These are phyloP conservation scores for Suillus decipiens DNA, from an alignment of 768 basidiomycete genomes.

Conservation along the genomic window DNA sequence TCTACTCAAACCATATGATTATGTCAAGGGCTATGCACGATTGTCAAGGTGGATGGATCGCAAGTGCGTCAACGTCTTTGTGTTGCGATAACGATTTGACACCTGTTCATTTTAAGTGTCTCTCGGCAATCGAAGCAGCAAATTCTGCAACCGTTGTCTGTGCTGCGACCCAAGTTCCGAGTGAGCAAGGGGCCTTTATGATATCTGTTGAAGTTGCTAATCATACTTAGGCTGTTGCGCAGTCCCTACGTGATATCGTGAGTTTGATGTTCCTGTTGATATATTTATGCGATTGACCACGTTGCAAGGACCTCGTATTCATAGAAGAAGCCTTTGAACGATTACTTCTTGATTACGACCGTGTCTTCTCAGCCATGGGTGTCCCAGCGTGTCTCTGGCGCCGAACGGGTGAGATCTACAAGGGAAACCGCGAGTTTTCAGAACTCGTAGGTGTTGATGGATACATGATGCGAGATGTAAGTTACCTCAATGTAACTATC, in stretches of 20 bases:
- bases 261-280: slow-evolving; percentile 20
- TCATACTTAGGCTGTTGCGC: slow-evolving; percentile 64
- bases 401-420: slow-evolving; percentile 97
- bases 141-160: slow-evolving; percentile 86
- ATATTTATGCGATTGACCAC: not conserved
- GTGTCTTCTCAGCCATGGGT: slow-evolving; percentile 93
- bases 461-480: slow-evolving; percentile 82
- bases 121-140: slow-evolving; percentile 90
- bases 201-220: slow-evolving; percentile 7
- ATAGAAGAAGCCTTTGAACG: slow-evolving; percentile 98
- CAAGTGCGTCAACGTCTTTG: slow-evolving; percentile 53
- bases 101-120: slow-evolving; percentile 50
- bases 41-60: slow-evolving; percentile 94
- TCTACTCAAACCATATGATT: slow-evolving; percentile 92
- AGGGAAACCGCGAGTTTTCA: slow-evolving; percentile 95
- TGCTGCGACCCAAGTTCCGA: slow-evolving; percentile 83
- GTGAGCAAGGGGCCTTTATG: slow-evolving; percentile 39
- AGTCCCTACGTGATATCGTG: slow-evolving; percentile 82
- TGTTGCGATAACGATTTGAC: not conserved
- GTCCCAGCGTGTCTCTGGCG: slow-evolving; percentile 97
- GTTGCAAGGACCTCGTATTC: slow-evolving; percentile 81
- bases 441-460: slow-evolving; percentile 88
- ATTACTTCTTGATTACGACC: slow-evolving; percentile 91
- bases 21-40: slow-evolving; percentile 92
- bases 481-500: slow-evolving; percentile 22